Evolutionary conservation across 306 rosid species (phyloP).

Genomic region (Lathyrus oleraceus): DNA sequence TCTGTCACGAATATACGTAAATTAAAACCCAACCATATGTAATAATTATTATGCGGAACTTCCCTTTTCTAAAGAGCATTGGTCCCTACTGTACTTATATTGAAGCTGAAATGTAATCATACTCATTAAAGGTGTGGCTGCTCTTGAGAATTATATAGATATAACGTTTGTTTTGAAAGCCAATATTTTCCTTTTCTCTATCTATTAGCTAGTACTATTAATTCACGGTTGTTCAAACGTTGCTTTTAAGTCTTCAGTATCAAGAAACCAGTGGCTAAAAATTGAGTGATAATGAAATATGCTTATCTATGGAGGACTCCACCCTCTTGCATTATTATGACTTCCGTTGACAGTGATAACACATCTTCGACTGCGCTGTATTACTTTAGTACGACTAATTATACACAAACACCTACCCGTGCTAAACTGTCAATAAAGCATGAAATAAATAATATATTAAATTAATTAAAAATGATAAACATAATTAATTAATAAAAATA

Average conservation of each 20-base stretch:
- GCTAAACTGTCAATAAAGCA: too few species aligned
- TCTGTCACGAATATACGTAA: too few species aligned
- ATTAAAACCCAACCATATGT: too few species aligned
- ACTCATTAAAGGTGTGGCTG: not conserved
- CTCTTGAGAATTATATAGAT: too few species aligned
- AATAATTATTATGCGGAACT: not conserved
- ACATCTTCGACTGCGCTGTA: not conserved
- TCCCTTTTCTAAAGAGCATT: not conserved
- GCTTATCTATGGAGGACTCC: not conserved
- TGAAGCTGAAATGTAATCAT: not conserved
- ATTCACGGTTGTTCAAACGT: not conserved
- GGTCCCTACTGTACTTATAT: not conserved
- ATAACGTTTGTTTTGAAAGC: not conserved
- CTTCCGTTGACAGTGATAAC: not conserved
- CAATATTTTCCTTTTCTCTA: not conserved
- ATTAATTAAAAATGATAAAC: too few species aligned
- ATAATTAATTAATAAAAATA: too few species aligned
- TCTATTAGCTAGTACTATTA: not conserved
- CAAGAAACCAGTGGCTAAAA: not conserved
- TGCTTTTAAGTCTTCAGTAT: not conserved
- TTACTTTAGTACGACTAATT: too few species aligned
- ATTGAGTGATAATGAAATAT: not conserved
- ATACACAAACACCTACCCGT: too few species aligned
- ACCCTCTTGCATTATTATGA: not conserved
- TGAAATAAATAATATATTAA: too few species aligned